Base-by-base conservation (phyloP, 441 rosid genomes). In the Gossypium schwendimanii region DNA sequence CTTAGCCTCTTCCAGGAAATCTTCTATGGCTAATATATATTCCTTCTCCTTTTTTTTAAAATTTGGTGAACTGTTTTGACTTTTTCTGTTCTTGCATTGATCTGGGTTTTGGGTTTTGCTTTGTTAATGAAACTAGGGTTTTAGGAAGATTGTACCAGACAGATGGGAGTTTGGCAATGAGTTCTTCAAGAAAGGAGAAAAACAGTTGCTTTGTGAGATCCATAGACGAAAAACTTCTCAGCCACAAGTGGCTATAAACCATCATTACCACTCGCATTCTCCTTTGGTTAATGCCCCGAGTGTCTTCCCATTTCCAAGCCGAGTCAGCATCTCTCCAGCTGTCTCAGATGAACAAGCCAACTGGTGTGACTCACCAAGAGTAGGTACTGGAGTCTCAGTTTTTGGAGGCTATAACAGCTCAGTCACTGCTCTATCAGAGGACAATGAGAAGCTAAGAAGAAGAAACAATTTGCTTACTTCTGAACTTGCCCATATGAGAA, bases 91-190 rank as follows among this genome's bases (percentile, higher is more conserved):
- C 0, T 31, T 8, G 28, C 41, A 21, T 65, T 65, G 65, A 74
- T 70, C 65, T 79, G 71, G 61, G 52, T 71, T 63, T 77, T 0
- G 24, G 1, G 3, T 20, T 54, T 26, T 31, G 23, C 50, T 71
- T 60, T 69, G 26, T 41, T 69, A 14, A 21, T 47, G 23, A 21
- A 18, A 53, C 18, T 86, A 92, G 99, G 99, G 99, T 71, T 94
- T 94, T 76, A 88, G 97, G 70, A 94, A 94, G 89, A 88, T 94
- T 50, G 99, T 94, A 6, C 96, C 99, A 0, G 99, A 94, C 81
- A 82, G 98, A 79, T 94, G 99, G 99, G 99, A 94, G 79, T 94
- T 94, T 50, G 94, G 96, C 0, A 94, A 94, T 65, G 98, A 92
- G 80, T 89, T 83, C 77, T 94, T 94, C 90, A 87, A 86, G 71